Evolutionary conservation across 257 asterid species (phyloP).

Genomic region (Hygrophila difformis): DNA sequence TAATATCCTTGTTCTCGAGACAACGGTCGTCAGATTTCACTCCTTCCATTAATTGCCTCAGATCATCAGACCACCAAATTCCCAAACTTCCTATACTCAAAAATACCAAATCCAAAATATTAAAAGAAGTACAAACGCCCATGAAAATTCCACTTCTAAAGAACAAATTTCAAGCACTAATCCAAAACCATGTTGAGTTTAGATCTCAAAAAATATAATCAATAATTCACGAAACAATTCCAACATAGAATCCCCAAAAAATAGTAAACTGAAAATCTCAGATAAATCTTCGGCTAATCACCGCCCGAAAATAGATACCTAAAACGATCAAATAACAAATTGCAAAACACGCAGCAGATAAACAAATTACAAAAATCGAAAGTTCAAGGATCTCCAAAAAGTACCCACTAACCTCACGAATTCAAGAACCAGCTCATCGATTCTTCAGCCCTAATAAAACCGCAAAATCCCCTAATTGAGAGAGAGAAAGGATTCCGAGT

Average conservation of each 20-base stretch:
- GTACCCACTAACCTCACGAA: conserved; percentile 30
- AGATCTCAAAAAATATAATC: conserved; percentile 43
- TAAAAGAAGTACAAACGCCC: conserved; percentile 10
- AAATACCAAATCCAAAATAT: conserved; percentile 19
- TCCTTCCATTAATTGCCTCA: conserved; percentile 51
- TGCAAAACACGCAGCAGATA: neutral
- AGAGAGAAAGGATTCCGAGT: conserved; percentile 32
- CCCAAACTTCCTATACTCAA: conserved; percentile 17
- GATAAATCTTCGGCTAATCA: conserved; percentile 16
- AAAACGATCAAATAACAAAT: conserved; percentile 17
- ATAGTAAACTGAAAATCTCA: conserved; percentile 14
- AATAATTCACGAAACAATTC: conserved; percentile 16
- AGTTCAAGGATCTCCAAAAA: conserved; percentile 15
- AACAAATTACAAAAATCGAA: conserved; percentile 6
- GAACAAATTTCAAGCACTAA: conserved; percentile 7
- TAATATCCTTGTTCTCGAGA: conserved; percentile 62
- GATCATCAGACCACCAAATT: conserved; percentile 30
- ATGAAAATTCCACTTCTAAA: conserved; percentile 16
- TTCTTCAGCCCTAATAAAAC: conserved; percentile 19
- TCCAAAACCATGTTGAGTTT: conserved; percentile 24
- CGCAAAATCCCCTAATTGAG: conserved; percentile 19
- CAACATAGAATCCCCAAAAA: neutral
- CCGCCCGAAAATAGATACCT: conserved; percentile 21
- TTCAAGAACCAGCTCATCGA: conserved; percentile 29
- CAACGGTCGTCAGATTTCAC: conserved; percentile 44